Conservation (phyloP, 148 eudicot genomes). For the Vaccinium corymbosum region DNA sequence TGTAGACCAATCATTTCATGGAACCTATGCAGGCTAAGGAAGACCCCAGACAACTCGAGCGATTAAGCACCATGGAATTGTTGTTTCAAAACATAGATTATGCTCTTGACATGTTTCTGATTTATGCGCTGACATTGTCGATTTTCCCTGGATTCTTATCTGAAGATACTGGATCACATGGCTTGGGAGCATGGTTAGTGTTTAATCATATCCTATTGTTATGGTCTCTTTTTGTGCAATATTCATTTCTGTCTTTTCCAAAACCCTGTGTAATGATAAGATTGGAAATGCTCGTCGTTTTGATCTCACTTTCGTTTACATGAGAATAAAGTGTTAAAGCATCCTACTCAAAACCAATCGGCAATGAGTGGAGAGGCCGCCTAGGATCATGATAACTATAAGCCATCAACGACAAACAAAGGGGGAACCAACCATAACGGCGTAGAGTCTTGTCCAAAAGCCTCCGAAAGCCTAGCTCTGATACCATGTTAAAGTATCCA, state of each 20-base stretch:
- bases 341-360: too few species aligned
- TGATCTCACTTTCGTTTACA: background rate
- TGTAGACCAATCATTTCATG: background rate
- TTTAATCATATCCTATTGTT: background rate
- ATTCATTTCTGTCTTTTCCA: background rate
- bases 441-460: too few species aligned
- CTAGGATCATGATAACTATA: too few species aligned
- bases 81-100: slow-evolving; percentile 42
- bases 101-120: slow-evolving; percentile 39
- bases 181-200: slow-evolving; percentile 45
- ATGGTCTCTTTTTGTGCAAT: background rate
- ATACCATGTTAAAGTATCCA: too few species aligned
- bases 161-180: slow-evolving; percentile 56
- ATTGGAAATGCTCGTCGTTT: background rate
- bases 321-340: background rate
- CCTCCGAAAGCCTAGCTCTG: too few species aligned
- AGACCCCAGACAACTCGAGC: slow-evolving; percentile 18
- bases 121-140: slow-evolving; percentile 43
- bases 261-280: background rate
- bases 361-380: too few species aligned
- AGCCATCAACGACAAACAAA: too few species aligned
- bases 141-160: slow-evolving; percentile 66
- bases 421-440: too few species aligned
- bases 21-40: slow-evolving; percentile 25
- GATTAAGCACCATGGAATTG: slow-evolving; percentile 38